Percentiles rank a stretch among this genome's conserved stretches.
phyloP scores from a whole-genome alignment of 2,329 filamentous ascomycete species.

The Tolypocladium capitatum region DNA sequence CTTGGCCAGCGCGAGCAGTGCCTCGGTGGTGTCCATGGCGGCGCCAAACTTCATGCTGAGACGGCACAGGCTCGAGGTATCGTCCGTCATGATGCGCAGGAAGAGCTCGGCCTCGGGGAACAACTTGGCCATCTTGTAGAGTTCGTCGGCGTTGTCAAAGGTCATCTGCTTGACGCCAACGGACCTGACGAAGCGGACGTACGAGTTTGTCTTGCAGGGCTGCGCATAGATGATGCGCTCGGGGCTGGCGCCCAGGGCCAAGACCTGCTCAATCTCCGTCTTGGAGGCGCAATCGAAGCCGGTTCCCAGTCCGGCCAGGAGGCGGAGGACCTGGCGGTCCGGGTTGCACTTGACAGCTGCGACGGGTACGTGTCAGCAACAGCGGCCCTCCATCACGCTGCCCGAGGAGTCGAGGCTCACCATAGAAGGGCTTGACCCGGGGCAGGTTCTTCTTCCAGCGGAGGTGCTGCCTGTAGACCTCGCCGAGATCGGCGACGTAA shows the following conservation, averaged over 20 bases:
- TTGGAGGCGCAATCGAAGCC: conserved; percentile 99
- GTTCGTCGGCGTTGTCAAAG: conserved; percentile 95
- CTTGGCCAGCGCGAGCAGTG: conserved; percentile 67
- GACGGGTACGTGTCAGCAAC: conserved; percentile 1
- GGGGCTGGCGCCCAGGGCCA: conserved; percentile 70
- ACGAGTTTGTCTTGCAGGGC: conserved; percentile 98
- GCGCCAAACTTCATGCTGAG: conserved; percentile 97
- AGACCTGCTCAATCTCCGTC: conserved; percentile 85
- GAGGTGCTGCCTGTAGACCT: conserved; percentile 96
- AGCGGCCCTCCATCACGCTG: neutral
- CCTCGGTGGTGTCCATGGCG: conserved; percentile 65
- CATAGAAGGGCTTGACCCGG: conserved; percentile 92
- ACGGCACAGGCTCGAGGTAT: conserved; percentile 85
- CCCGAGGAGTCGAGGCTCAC: conserved; percentile 31
- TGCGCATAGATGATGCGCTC: conserved; percentile 96
- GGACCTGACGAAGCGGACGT: conserved; percentile 77
- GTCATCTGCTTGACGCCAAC: conserved; percentile 95
- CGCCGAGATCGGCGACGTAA: conserved; percentile 94
- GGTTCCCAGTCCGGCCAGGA: conserved; percentile 77
- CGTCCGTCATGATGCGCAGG: conserved; percentile 90
- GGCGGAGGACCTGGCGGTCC: conserved; percentile 74
- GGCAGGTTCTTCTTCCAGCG: conserved; percentile 93
- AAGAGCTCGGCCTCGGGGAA: conserved; percentile 83
- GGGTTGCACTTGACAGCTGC: conserved; percentile 99
- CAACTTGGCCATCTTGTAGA: conserved; percentile 92